Evolutionary conservation across 2,329 filamentous ascomycete genomes (phyloP).

Genomic region (Penicillium hordei): DNA sequence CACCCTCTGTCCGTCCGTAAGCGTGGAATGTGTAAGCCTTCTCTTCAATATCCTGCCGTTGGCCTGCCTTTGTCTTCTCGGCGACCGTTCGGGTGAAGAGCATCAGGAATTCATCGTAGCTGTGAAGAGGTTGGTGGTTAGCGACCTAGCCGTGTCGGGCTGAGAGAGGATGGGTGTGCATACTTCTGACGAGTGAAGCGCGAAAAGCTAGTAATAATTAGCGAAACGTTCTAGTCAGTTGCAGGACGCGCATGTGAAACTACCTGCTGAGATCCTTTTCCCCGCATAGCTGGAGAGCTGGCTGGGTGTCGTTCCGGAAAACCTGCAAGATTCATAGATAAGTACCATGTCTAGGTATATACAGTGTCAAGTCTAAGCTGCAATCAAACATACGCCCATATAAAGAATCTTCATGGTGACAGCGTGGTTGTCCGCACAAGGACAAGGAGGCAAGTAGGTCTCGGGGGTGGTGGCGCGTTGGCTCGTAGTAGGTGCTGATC

Average conservation of each 20-base stretch:
- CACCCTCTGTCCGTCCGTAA: constrained; percentile 68
- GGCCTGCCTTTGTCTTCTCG: constrained; percentile 75
- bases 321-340: constrained; percentile 54
- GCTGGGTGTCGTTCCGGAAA: constrained; percentile 74
- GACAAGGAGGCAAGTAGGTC: constrained; percentile 5
- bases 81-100: constrained; percentile 86
- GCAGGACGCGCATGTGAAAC: neutral
- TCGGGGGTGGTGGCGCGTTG: neutral
- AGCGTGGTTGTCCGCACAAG: constrained; percentile 17
- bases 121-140: constrained; percentile 23
- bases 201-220: constrained; percentile 55
- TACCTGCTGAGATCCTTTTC: constrained; percentile 70
- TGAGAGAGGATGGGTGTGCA: constrained; percentile 23
- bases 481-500: neutral
- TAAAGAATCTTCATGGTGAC: constrained; percentile 80
- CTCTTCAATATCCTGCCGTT: constrained; percentile 76
- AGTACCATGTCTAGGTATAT: neutral
- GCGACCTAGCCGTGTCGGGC: constrained; percentile 3
- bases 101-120: constrained; percentile 71
- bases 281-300: constrained; percentile 71
- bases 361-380: neutral
- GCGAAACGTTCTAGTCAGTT: neutral
- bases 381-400: constrained; percentile 68
- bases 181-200: constrained; percentile 75
- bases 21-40: constrained; percentile 63